phyloP scores from a whole-genome alignment of 1,284 basidiomycete genomes.

The Irpex sp. region DNA sequence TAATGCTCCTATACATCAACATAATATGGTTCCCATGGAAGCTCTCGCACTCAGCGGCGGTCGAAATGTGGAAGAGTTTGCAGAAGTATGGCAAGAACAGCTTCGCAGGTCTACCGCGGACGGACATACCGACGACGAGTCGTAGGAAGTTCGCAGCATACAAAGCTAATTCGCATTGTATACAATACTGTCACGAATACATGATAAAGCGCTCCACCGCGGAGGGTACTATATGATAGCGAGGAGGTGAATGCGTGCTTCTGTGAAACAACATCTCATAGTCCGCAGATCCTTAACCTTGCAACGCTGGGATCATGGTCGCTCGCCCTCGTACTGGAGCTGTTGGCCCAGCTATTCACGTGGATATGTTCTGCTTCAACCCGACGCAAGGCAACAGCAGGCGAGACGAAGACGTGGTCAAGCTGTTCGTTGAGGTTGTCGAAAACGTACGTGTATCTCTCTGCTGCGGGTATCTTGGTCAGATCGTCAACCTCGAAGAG shows the following conservation, averaged over 20 bases:
- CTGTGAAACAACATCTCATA: background rate
- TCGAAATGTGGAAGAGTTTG: slow-evolving; percentile 70
- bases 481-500: slow-evolving; percentile 49
- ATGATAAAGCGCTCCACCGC: too few relatives aligned
- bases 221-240: too few relatives aligned
- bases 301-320: slow-evolving; percentile 64
- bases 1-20: slow-evolving; percentile 73
- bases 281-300: slow-evolving; percentile 39
- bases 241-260: too few relatives aligned
- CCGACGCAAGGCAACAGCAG: slow-evolving; percentile 38
- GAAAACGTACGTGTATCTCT: slow-evolving; percentile 60
- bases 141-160: background rate
- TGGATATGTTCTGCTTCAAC: slow-evolving; percentile 54
- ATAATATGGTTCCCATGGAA: slow-evolving; percentile 93
- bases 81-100: slow-evolving; percentile 59
- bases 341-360: slow-evolving; percentile 53
- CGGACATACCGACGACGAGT: background rate
- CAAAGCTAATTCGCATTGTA: background rate
- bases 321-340: slow-evolving; percentile 38
- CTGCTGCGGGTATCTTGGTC: slow-evolving; percentile 41
- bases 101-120: slow-evolving; percentile 39
- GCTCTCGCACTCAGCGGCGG: slow-evolving; percentile 79
- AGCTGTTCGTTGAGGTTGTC: slow-evolving; percentile 57
- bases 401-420: slow-evolving; percentile 54
- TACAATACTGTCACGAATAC: background rate